Percentiles rank a stretch among this genome's conserved stretches.
Conservation (phyloP, 169 alveolate species). For the Plasmodium inui region DNA sequence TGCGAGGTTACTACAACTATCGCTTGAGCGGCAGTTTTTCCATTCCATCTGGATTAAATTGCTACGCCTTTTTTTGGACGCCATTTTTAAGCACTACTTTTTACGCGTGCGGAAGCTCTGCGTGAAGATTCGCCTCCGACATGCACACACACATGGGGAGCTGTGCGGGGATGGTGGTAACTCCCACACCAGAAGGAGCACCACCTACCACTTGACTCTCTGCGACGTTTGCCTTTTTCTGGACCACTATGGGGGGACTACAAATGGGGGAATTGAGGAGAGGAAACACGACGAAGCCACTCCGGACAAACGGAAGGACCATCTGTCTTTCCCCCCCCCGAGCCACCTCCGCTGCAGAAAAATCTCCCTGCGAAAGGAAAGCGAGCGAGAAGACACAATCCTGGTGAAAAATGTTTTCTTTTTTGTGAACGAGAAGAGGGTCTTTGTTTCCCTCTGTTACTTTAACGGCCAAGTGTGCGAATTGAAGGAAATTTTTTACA, state of each 20-base stretch:
- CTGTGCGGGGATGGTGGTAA: slow-evolving; percentile 1
- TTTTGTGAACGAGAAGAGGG: slow-evolving; percentile 8
- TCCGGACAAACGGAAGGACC: background rate
- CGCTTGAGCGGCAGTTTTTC: background rate
- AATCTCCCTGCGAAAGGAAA: slow-evolving; percentile 13
- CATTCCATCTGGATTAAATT: slow-evolving; percentile 10
- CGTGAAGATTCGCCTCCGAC: slow-evolving; percentile 18
- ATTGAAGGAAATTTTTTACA: slow-evolving; percentile 16
- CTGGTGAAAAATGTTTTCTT: slow-evolving; percentile 22
- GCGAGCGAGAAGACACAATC: background rate
- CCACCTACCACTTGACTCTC: slow-evolving; percentile 8
- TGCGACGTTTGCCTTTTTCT: background rate
- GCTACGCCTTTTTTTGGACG: background rate
- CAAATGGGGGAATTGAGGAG: background rate
- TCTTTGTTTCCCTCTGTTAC: slow-evolving; percentile 6
- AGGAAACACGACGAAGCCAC: background rate
- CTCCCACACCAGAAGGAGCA: background rate
- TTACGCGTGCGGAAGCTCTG: slow-evolving; percentile 8
- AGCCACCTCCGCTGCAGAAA: slow-evolving; percentile 22
- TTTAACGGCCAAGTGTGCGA: slow-evolving; percentile 31
- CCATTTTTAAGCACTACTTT: slow-evolving; percentile 31
- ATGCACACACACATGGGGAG: slow-evolving; percentile 48
- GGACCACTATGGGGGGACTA: background rate
- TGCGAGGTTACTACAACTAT: background rate
- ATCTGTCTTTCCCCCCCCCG: background rate